phyloP scores from a whole-genome alignment of 306 rosid species.

The Cicer chorassanicum region DNA sequence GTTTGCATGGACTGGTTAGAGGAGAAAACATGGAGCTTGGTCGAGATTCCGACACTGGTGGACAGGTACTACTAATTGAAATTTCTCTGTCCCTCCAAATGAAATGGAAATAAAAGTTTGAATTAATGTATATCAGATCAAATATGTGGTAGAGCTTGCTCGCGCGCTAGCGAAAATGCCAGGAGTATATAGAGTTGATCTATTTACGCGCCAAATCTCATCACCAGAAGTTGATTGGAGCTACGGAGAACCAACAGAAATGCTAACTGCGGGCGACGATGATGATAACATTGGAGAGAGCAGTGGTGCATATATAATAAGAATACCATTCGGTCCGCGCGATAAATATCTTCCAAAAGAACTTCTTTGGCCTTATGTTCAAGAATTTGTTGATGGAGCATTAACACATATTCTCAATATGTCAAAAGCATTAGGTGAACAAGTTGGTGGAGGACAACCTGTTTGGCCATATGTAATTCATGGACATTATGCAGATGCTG shows the following conservation, averaged over 20 bases:
- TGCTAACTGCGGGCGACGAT: slow-evolving; percentile 69
- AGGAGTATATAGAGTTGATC: slow-evolving; percentile 88
- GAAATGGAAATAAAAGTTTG: slow-evolving; percentile 28
- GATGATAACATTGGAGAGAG: slow-evolving; percentile 75
- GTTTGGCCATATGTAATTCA: slow-evolving; percentile 95
- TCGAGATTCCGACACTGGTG: slow-evolving; percentile 95
- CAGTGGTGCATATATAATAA: slow-evolving; percentile 84
- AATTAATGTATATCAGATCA: slow-evolving; percentile 58
- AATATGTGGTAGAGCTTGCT: slow-evolving; percentile 89
- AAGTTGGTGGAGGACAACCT: slow-evolving; percentile 79
- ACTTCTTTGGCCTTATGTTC: slow-evolving; percentile 86
- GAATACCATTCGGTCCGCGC: slow-evolving; percentile 93
- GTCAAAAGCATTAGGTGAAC: slow-evolving; percentile 92
- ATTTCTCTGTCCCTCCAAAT: background rate
- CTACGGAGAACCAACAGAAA: slow-evolving; percentile 91
- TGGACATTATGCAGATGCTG: slow-evolving; percentile 94
- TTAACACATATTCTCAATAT: slow-evolving; percentile 85
- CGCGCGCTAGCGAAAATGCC: slow-evolving; percentile 91
- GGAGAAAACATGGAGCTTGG: slow-evolving; percentile 98
- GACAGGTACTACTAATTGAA: slow-evolving; percentile 63
- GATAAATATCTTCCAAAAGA: slow-evolving; percentile 80
- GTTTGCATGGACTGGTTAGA: slow-evolving; percentile 69
- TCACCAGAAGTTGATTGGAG: slow-evolving; percentile 93
- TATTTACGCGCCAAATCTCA: slow-evolving; percentile 82
- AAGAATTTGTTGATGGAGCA: slow-evolving; percentile 93